Conservation (phyloP, 1,284 basidiomycete genomes). For the Afroboletus lepidellus region DNA sequence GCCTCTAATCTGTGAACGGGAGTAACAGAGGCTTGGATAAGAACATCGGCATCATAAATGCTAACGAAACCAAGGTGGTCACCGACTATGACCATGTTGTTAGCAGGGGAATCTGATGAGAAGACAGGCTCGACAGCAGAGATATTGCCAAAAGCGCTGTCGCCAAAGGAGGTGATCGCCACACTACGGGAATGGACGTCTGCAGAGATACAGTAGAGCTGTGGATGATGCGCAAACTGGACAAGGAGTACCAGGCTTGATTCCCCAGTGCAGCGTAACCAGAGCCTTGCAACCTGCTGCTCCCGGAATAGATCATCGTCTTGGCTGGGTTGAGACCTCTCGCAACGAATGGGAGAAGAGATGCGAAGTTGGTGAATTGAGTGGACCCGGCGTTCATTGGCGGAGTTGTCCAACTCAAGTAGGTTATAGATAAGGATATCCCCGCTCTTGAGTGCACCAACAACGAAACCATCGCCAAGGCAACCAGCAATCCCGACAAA, state of each 20-base stretch:
- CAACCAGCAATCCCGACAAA: slow-evolving; percentile 50
- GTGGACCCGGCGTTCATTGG: slow-evolving; percentile 11
- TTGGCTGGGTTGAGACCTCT: slow-evolving; percentile 7
- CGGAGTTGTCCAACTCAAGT: slow-evolving; percentile 16
- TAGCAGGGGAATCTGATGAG: slow-evolving; percentile 33
- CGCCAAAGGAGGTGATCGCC: slow-evolving; percentile 50
- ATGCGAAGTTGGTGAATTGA: slow-evolving; percentile 30
- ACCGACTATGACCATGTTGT: slow-evolving; percentile 55
- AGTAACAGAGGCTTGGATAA: slow-evolving; percentile 18
- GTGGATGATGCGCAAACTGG: slow-evolving; percentile 44
- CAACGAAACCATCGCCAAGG: slow-evolving; percentile 45
- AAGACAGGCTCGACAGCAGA: slow-evolving; percentile 49
- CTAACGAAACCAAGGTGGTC: slow-evolving; percentile 58
- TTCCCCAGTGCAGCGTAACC: slow-evolving; percentile 15
- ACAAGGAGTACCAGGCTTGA: slow-evolving; percentile 33
- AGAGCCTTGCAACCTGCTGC: slow-evolving; percentile 16
- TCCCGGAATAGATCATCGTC: slow-evolving; percentile 3
- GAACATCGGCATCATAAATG: slow-evolving; percentile 45
- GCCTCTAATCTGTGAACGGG: slow-evolving; percentile 56
- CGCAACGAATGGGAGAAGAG: slow-evolving; percentile 28
- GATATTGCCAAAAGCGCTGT: slow-evolving; percentile 48
- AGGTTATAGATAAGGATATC: slow-evolving; percentile 55
- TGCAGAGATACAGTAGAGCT: slow-evolving; percentile 48
- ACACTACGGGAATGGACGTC: slow-evolving; percentile 33
- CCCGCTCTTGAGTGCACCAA: slow-evolving; percentile 53